Evolutionary conservation across 345 rosid species (phyloP), one percentile per base, ranked within the genome.

Genomic region (Eucalyptus marginata): DNA sequence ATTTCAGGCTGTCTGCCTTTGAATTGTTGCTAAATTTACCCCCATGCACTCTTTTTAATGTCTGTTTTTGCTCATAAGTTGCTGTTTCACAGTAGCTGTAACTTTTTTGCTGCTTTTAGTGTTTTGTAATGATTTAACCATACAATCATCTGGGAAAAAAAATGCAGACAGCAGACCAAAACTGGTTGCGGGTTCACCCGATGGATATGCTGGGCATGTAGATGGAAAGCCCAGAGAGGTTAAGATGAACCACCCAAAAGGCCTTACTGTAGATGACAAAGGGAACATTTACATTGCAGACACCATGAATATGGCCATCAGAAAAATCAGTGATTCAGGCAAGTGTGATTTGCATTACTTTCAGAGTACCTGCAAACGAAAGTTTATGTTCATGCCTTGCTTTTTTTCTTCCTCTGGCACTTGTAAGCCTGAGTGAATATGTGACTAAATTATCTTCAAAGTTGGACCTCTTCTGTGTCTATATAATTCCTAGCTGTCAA

Each of bases 251-350:
- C 97, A 94, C 89, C 99, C 99, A 3, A 97, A 97, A 92, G 99
- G 98, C 84, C 91, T 97, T 66, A 93, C 99, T 0, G 96, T 96
- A 12, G 99, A 98, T 92, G 97, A 97, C 90, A 93, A 94, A 92
- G 99, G 99, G 88, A 98, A 98, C 90, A 94, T 97, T 86, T 98
- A 98, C 89, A 90, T 98, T 80, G 99, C 99, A 81, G 99, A 98
- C 90, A 93, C 97, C 71, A 87, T 93, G 91, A 98, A 98, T 79
- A 94, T 94, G 96, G 99, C 99, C 86, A 95, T 98, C 92, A 93
- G 99, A 91, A 97, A 97, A 94, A 98, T 98, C 90, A 94, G 95
- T 88, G 98, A 96, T 91, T 91, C 94, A 93, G 99, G 99, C 95
- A 89, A 58, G 87, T 88, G 43, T 40, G 49, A 87, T 33, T 43